Evolutionary conservation across 1,284 basidiomycete species (phyloP).

Genomic region (Athelia sp.): DNA sequence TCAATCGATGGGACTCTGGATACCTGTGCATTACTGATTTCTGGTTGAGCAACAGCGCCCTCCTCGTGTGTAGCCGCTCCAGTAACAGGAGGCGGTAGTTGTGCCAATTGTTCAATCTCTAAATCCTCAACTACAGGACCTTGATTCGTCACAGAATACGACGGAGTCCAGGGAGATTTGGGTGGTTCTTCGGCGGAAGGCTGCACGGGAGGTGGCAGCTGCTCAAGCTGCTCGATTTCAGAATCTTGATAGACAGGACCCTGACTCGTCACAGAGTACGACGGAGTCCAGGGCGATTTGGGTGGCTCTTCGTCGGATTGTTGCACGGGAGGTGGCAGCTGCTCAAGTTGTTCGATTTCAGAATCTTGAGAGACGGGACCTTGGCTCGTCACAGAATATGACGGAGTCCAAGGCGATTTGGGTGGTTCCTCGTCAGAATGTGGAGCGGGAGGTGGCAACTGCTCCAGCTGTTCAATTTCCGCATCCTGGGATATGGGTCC

Average conservation of each 20-base stretch:
- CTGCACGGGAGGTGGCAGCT: neutral
- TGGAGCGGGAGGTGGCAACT: neutral
- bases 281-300: slow-evolving; percentile 20
- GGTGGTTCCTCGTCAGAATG: too few species aligned
- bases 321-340: too few species aligned
- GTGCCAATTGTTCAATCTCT: neutral
- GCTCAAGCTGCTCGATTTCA: slow-evolving; percentile 4
- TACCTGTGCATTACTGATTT: neutral
- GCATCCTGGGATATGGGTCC: slow-evolving; percentile 19
- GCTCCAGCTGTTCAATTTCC: slow-evolving; percentile 6
- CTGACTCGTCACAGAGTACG: slow-evolving; percentile 11
- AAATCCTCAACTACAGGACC: neutral
- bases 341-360: slow-evolving; percentile 4
- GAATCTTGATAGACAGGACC: neutral
- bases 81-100: neutral
- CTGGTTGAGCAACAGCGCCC: neutral
- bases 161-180: slow-evolving; percentile 31
- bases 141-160: slow-evolving; percentile 26
- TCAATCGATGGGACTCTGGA: neutral
- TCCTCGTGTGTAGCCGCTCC: neutral
- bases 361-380: too few species aligned
- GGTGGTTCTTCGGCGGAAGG: slow-evolving; percentile 15
- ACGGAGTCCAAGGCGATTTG: slow-evolving; percentile 19
- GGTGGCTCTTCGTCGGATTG: slow-evolving; percentile 12
- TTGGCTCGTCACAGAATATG: slow-evolving; percentile 10